phyloP scores from a whole-genome alignment of 2,329 filamentous ascomycete genomes.

The Phaeomoniella chlamydospora region DNA sequence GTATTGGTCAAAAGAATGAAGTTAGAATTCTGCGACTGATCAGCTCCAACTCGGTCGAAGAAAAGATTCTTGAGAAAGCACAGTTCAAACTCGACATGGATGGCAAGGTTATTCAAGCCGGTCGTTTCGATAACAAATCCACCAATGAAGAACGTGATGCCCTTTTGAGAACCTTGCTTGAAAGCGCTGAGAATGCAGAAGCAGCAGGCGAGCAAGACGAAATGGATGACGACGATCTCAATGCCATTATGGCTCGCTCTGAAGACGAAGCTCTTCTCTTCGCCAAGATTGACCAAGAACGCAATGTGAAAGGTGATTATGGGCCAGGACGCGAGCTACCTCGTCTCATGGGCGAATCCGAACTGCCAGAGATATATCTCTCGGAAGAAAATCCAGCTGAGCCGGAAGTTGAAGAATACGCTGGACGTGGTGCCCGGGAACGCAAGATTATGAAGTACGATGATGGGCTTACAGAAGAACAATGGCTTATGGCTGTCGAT shows the following conservation, averaged over 20 bases:
- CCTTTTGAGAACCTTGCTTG: constrained; percentile 83
- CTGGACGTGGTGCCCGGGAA: constrained; percentile 85
- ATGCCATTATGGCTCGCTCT: constrained; percentile 79
- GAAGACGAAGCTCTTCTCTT: constrained; percentile 68
- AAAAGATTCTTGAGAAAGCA: constrained; percentile 94
- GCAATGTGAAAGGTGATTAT: constrained; percentile 52
- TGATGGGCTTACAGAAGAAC: constrained; percentile 93
- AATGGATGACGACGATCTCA: constrained; percentile 97
- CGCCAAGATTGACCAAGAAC: constrained; percentile 69
- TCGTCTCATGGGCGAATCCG: constrained; percentile 73
- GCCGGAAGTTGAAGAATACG: constrained; percentile 63
- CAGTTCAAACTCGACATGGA: constrained; percentile 99
- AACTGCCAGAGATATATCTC: constrained; percentile 89
- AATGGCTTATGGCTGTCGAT: constrained; percentile 96
- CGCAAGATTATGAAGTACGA: constrained; percentile 91
- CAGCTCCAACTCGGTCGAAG: constrained; percentile 91
- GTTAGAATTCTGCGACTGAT: constrained; percentile 92
- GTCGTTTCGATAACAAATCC: constrained; percentile 99
- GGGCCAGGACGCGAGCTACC: constrained; percentile 55
- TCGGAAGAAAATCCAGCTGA: constrained; percentile 68
- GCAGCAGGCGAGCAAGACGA: constrained; percentile 66
- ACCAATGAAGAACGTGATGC: constrained; percentile 97
- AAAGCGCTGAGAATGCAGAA: constrained; percentile 56
- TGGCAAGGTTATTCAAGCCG: constrained; percentile 96
- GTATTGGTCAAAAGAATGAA: constrained; percentile 99